phyloP scores from a whole-genome alignment of 2,329 filamentous ascomycete genomes.

The Colletotrichum chlorophyti region DNA sequence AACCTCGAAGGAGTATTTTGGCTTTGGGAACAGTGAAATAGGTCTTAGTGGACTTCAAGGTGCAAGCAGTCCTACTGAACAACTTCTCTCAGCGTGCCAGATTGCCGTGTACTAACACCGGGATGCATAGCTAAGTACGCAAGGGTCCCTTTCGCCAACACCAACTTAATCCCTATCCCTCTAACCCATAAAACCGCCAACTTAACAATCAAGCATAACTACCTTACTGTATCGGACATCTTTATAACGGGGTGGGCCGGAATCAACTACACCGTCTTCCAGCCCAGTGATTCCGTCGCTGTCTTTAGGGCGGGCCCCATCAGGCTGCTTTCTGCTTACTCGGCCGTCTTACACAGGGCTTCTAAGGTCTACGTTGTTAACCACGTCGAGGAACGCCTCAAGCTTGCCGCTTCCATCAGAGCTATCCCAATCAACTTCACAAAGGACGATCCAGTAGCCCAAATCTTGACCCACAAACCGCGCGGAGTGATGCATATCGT shows the following conservation, averaged over 20 bases:
- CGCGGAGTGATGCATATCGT: constrained; percentile 27
- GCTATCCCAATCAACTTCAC: constrained; percentile 31
- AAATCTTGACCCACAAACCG: constrained; percentile 28
- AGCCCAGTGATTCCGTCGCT: constrained; percentile 64
- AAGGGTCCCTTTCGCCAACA: constrained; percentile 69
- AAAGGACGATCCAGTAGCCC: constrained; percentile 18
- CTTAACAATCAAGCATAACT: constrained; percentile 66
- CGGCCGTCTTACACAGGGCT: constrained; percentile 33
- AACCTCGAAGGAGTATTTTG: background rate
- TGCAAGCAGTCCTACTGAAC: background rate
- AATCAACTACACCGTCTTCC: constrained; percentile 62
- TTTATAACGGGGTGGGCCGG: constrained; percentile 63
- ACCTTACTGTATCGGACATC: constrained; percentile 53
- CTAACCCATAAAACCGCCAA: constrained; percentile 38
- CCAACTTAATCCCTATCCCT: constrained; percentile 67
- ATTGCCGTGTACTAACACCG: background rate
- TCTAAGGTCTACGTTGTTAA: constrained; percentile 31
- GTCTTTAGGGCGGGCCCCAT: constrained; percentile 70
- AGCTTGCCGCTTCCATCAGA: constrained; percentile 28
- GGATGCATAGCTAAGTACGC: constrained; percentile 55
- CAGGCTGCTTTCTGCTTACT: constrained; percentile 57
- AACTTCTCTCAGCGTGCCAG: background rate
- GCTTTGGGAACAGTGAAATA: background rate
- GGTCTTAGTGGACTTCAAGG: constrained; percentile 10
- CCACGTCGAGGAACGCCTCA: constrained; percentile 31